These are phyloP conservation scores for Vitis vinifera DNA, from an alignment of 164 flowering plant species.

Conservation along the genomic window DNA sequence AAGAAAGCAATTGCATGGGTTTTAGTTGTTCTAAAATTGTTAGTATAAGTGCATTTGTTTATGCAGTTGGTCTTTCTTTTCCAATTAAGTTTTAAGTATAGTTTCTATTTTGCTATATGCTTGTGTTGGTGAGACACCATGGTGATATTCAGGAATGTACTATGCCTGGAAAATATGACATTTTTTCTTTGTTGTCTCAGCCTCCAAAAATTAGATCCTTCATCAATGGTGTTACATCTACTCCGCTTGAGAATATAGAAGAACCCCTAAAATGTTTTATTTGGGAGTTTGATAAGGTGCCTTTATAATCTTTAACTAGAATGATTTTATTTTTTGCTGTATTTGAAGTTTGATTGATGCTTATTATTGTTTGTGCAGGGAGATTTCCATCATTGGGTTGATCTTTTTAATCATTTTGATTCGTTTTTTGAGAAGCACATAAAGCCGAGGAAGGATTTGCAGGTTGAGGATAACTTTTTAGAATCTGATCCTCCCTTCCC, in stretches of 20 bases:
- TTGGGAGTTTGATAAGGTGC: constrained; percentile 95
- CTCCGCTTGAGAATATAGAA: constrained; percentile 82
- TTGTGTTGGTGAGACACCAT: background rate
- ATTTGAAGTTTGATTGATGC: constrained; percentile 7
- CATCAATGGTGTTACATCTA: constrained; percentile 60
- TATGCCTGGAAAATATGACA: background rate
- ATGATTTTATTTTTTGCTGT: background rate
- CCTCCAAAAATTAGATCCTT: constrained; percentile 86
- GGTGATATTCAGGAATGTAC: background rate
- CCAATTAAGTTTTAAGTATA: background rate
- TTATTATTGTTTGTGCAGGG: constrained; percentile 55
- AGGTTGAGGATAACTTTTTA: constrained; percentile 68
- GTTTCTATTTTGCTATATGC: background rate
- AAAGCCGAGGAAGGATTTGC: constrained; percentile 84
- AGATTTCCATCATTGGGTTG: constrained; percentile 96
- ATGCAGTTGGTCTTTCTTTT: background rate
- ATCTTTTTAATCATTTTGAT: constrained; percentile 91
- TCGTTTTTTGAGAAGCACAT: constrained; percentile 83
- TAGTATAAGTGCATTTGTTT: background rate
- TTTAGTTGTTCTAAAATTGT: background rate
- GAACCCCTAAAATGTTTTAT: constrained; percentile 64
- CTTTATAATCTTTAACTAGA: background rate
- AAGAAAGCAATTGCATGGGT: too few species aligned
- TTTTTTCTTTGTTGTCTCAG: constrained; percentile 38
- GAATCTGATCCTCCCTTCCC: constrained; percentile 86